Conservation (phyloP, 352 stramenopile species). For the Saprolegnia parasitica region DNA sequence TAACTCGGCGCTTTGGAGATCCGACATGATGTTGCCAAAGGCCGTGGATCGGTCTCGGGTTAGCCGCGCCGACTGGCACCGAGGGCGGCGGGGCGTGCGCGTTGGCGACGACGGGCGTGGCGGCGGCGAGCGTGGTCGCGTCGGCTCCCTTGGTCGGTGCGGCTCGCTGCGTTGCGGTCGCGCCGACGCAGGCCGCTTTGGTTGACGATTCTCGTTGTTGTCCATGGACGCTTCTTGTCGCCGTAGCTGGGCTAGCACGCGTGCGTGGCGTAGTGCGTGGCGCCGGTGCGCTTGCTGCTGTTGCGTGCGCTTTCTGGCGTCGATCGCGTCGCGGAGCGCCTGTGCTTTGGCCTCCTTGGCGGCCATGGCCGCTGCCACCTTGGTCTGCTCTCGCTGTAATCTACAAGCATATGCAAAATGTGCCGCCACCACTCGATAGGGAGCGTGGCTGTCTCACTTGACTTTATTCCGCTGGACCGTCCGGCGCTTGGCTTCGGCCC, state of each 20-base stretch:
- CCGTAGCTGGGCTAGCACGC: conserved; percentile 1
- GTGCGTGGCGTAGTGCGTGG: background rate
- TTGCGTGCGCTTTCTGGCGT: background rate
- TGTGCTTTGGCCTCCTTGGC: background rate
- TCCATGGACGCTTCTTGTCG: background rate
- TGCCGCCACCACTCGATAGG: too few species aligned
- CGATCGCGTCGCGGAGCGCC: background rate
- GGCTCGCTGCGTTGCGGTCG: too few species aligned
- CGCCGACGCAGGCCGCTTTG: background rate
- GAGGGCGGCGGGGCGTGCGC: background rate
- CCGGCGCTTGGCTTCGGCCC: background rate
- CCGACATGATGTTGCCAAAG: conserved; percentile 28
- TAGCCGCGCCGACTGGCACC: conserved; percentile 12
- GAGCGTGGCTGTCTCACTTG: too few species aligned
- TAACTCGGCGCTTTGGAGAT: conserved; percentile 10
- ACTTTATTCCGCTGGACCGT: background rate
- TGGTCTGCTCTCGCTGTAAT: background rate
- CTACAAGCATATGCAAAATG: background rate
- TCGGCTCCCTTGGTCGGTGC: background rate
- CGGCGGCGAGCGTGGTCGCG: background rate
- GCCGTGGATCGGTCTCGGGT: conserved; percentile 12
- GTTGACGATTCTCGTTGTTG: too few species aligned
- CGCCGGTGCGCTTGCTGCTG: background rate
- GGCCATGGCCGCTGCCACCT: conserved; percentile 13
- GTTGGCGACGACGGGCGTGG: background rate